Evolutionary conservation across 2,329 filamentous ascomycete genomes (phyloP), one percentile per base, ranked within the genome.

Genomic region (Pestalotiopsis sp.): DNA sequence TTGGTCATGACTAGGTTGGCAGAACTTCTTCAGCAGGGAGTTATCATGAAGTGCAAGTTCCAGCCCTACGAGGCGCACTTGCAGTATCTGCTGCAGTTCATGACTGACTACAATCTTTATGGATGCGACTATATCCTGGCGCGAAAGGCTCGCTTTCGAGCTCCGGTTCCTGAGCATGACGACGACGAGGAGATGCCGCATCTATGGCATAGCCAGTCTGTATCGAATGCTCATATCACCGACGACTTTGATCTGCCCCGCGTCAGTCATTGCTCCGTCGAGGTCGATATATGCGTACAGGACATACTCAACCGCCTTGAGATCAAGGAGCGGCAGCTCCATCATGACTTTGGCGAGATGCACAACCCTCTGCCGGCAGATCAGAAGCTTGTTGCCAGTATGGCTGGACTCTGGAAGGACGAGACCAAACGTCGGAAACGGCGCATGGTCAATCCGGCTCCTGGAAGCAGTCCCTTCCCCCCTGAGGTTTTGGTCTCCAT

Each of bases 101-200:
- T 99, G 96, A 92, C 91, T 71, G 97, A 99, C 78, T 99, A 97
- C 83, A 99, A 98, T 76, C 83, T 99, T 72, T 98, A 97, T 78
- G 97, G 97, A 6, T 99, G 96, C 76, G 91, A 89, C 67, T 97
- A 95, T 74, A 89, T 98, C 71, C 88, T 95, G 68, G 91, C 89
- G 63, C 83, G 83, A 10, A 92, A 89, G 70, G 88, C 90, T 1
- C 85, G 81, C 35, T 98, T 97, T 75, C 89, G 96, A 66, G 84
- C 84, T 2, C 94, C 94, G 0, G 83, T 98, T 1, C 94, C 94
- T 0, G 82, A 86, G 9, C 89, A 88, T 73, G 83, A 89, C n/a
- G 85, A 91, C 24, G 81, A 89, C 5, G 79, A 77, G n/a, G 85
- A 86, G 67, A 81, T 85, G 10, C 79, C 84, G 38, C 92, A 96